Conservation (phyloP, 2,329 filamentous ascomycete species). For the Colletotrichum somersetense region DNA sequence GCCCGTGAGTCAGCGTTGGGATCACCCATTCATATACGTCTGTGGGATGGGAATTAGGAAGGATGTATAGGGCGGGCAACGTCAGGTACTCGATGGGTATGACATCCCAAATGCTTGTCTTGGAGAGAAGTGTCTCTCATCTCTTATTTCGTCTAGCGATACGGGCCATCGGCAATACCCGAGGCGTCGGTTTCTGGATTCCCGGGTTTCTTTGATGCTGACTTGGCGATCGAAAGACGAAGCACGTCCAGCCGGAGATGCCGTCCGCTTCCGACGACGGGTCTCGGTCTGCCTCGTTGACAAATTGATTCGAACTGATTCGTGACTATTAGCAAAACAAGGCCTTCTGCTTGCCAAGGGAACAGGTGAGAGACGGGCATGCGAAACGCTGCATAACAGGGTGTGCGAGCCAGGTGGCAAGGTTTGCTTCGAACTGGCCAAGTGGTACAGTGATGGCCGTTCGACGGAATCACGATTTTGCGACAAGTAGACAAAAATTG, state of each 20-base stretch:
- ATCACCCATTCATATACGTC: not conserved
- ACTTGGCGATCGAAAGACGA: constrained; percentile 14
- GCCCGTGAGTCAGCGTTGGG: constrained; percentile 13
- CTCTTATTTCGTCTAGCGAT: not conserved
- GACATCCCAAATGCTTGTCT: not conserved
- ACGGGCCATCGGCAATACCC: not conserved
- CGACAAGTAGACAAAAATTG: not conserved
- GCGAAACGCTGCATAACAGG: constrained; percentile 5
- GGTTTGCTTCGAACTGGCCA: not conserved
- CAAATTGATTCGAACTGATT: not conserved
- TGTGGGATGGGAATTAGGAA: constrained; percentile 2
- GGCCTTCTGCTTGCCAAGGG: constrained; percentile 25
- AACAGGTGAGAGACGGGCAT: not conserved
- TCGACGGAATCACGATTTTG: not conserved
- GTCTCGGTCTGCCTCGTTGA: constrained; percentile 17
- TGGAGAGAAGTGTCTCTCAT: not conserved
- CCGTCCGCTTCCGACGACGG: constrained; percentile 9
- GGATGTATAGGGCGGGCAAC: not conserved
- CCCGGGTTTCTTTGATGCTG: not conserved
- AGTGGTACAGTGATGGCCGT: not conserved
- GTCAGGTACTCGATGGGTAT: not conserved
- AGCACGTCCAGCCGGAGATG: constrained; percentile 11
- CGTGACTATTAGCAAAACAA: not conserved
- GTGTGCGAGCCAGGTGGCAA: not conserved
- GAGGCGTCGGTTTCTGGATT: not conserved